Base-by-base conservation (phyloP, 2,329 filamentous ascomycete species). In the Cladosporium cucumerinum region DNA sequence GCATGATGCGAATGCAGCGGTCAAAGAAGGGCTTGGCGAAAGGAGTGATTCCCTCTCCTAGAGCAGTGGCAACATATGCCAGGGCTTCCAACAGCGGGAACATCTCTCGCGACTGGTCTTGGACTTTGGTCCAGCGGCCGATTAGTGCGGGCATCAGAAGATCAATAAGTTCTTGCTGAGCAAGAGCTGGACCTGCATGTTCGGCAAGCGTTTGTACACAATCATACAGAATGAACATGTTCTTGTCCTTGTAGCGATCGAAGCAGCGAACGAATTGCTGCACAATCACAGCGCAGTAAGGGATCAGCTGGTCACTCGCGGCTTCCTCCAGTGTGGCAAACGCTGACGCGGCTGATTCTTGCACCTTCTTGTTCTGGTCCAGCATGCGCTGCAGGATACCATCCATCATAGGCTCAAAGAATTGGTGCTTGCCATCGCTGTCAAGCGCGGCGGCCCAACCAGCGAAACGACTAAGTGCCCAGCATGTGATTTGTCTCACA, bases 191-290 rank as follows among this genome's bases (percentile, higher is more conserved):
- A 12, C 92, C 93, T 63, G 98, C 90, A 73, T 92, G 90, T 77
- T 99, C 95, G 3, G 95, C 95, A 65, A 99, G 82, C 0, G 95
- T 99, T 80, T 99, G 95, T 36, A 99, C 92, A 77, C 95, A 98
- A 79, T 99, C 95, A 80, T 99, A 99, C 36, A 99, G 86, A 63
- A 98, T 96, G 81, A 96, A 97, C 87, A 98, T 97, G 81, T 99
- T 99, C 73, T 92, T 89, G 78, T 98, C 94, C 84, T 99, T 98
- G 86, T 98, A 99, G 78, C 91, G 93, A 61, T 84, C 86, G 78
- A 99, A 99, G 78, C 95, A 99, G 66, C 86, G 84, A 61, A 97
- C 93, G 73, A 94, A 98, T 76, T 98, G 95, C 67, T 89, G 89
- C 61, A 98, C 87, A 72, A 99, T 98, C 28, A 93, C 91, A 30